A percentile compares a stretch with the other conserved stretches of the same genome.
These are phyloP conservation scores for Calvatia gigantea DNA, from an alignment of 768 basidiomycete species.

Conservation along the genomic window DNA sequence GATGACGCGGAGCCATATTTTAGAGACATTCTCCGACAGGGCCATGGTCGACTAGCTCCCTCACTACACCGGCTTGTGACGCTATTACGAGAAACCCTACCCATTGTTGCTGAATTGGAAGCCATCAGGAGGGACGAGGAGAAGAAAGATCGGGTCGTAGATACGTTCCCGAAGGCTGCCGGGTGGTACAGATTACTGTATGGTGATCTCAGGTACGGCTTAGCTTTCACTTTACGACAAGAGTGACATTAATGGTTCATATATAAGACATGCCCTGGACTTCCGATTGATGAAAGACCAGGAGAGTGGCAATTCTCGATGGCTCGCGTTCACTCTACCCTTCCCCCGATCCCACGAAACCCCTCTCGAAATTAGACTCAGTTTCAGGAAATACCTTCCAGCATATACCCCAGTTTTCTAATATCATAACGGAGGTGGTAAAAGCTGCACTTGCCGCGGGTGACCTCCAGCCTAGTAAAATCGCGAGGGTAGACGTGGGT, in stretches of 20 bases:
- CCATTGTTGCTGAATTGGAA: slow-evolving; percentile 72
- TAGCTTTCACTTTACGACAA: not conserved
- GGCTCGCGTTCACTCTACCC: slow-evolving; percentile 60
- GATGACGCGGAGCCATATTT: slow-evolving; percentile 74
- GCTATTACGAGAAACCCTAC: slow-evolving; percentile 72
- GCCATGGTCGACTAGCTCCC: slow-evolving; percentile 59
- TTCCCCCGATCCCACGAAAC: slow-evolving; percentile 14
- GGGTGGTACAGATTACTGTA: slow-evolving; percentile 82
- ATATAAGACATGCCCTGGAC: slow-evolving; percentile 68
- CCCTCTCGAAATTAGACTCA: slow-evolving; percentile 5
- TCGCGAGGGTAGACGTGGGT: slow-evolving; percentile 60
- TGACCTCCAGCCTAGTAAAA: slow-evolving; percentile 30
- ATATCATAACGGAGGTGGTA: slow-evolving; percentile 49
- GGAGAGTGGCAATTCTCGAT: slow-evolving; percentile 71
- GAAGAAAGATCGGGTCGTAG: slow-evolving; percentile 36
- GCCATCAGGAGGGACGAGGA: slow-evolving; percentile 38
- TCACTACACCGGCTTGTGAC: slow-evolving; percentile 66
- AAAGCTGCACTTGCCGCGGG: slow-evolving; percentile 32
- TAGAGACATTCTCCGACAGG: slow-evolving; percentile 62
- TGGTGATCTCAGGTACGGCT: slow-evolving; percentile 55
- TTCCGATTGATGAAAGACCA: slow-evolving; percentile 68
- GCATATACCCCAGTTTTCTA: slow-evolving; percentile 57
- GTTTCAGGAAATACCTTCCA: slow-evolving; percentile 35
- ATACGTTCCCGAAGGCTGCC: slow-evolving; percentile 74
- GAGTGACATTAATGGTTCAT: not conserved